Base-by-base conservation (phyloP, 2,329 filamentous ascomycete genomes). In the Calonectria fujianensis region DNA sequence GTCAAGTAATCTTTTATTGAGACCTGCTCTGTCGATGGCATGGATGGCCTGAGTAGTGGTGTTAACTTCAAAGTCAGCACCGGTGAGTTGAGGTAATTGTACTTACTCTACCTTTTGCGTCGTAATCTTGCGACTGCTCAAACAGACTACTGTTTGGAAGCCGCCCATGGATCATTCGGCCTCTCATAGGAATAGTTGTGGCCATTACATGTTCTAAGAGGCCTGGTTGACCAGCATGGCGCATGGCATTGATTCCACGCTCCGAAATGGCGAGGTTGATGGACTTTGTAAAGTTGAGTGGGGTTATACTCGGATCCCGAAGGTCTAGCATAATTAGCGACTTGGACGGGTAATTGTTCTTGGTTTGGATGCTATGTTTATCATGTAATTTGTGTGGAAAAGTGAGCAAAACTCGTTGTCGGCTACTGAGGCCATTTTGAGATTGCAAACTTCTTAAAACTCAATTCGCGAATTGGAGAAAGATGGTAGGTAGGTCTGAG, bases 201-300 rank as follows among this genome's bases (percentile, higher is more conserved):
- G 87, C 88, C 80, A 98, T 89, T 39, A 98, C 92, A 79, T 92
- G 89, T 16, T 96, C 90, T 39, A 98, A 87, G 45, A 98, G 90
- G 4, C 89, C 90, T 4, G 91, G 86, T 39, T 93, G 90, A 32
- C 92, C 91, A 1, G 94, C 92, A 79, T 94, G 88, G 68, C 91
- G 91, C 86, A 99, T 93, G 29, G 96, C 95, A 84, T 97, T 94
- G 84, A 98, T 96, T 39, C 97, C 97, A 73, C 97, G 93, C 84
- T 98, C 96, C 0, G 97, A 98, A 0, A 99, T 89, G 29, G 97
- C 96, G 70, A 99, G 87, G 83, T 99, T 99, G 88, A 99, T 99
- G n/a, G 97, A 98, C 84, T 96, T 98, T 75, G 96, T 98, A 83
- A 98, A 98, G 85, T 98, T 98, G 75, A 98, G 89, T 4, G 96